Percentiles rank a stretch among this genome's conserved stretches.
Evolutionary conservation across 23 red algal species (phyloP).

Genomic region (Gracilaria domingensis): DNA sequence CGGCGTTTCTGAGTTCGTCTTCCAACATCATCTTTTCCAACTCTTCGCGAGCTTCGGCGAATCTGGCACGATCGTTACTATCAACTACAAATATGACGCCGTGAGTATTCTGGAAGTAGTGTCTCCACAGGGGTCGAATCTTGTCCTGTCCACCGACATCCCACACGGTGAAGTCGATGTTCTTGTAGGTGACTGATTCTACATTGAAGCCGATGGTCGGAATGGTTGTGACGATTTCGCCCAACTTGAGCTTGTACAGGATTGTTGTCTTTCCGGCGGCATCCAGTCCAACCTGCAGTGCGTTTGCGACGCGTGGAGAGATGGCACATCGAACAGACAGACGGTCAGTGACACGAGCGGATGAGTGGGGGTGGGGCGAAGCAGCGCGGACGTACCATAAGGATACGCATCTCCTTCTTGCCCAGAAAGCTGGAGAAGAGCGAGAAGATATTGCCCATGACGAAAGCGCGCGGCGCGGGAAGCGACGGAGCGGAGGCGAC

Average conservation of each 20-base stretch:
- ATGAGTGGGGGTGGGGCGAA: neutral
- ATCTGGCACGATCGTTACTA: slow-evolving; percentile 87
- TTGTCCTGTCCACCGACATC: slow-evolving; percentile 97
- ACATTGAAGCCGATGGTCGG: slow-evolving; percentile 89
- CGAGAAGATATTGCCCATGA: slow-evolving; percentile 8
- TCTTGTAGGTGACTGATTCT: slow-evolving; percentile 83
- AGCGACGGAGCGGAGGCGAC: neutral
- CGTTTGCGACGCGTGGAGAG: no score
- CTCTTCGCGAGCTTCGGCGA: slow-evolving; percentile 88
- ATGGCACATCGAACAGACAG: neutral
- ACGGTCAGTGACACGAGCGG: neutral
- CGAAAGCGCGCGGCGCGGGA: neutral
- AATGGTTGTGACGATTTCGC: slow-evolving; percentile 96
- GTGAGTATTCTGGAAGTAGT: slow-evolving; percentile 93
- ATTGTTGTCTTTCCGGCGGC: slow-evolving; percentile 84
- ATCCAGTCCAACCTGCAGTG: slow-evolving; percentile 38
- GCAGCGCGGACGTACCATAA: slow-evolving; percentile 79
- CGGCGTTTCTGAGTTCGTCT: slow-evolving; percentile 79
- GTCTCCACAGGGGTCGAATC: slow-evolving; percentile 69
- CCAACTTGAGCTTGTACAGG: slow-evolving; percentile 93
- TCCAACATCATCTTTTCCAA: slow-evolving; percentile 87
- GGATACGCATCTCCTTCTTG: slow-evolving; percentile 90
- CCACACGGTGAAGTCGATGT: slow-evolving; percentile 95
- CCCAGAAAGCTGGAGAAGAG: slow-evolving; percentile 12
- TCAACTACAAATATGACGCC: slow-evolving; percentile 96